Conservation (phyloP, 2,329 filamentous ascomycete genomes). For the Coniochaeta sp. region DNA sequence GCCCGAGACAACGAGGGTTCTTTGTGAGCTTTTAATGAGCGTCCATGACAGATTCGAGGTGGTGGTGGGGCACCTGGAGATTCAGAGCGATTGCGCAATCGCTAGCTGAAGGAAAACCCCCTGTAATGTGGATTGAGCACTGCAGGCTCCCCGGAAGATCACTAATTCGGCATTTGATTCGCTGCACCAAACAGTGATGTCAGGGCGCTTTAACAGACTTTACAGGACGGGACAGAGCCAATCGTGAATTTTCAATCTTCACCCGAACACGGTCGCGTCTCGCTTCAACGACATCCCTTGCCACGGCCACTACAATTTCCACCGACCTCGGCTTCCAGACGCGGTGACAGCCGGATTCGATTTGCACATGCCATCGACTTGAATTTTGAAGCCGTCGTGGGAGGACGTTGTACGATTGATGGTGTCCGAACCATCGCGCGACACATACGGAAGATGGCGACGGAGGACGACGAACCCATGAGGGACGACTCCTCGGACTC, state of each 20-base stretch:
- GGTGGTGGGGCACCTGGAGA: neutral
- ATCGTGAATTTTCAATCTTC: neutral
- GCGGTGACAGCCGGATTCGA: neutral
- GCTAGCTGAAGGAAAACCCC: neutral
- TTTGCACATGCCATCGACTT: neutral
- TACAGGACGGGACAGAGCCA: neutral
- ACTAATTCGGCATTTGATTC: neutral
- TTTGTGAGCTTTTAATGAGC: neutral
- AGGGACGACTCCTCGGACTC: conserved; percentile 26
- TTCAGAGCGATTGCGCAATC: neutral
- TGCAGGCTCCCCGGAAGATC: neutral
- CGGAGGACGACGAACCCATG: conserved; percentile 14
- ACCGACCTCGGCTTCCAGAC: too few species aligned
- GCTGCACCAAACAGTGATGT: neutral
- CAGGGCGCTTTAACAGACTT: neutral
- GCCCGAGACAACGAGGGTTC: neutral
- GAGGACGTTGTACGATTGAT: neutral
- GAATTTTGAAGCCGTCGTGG: neutral
- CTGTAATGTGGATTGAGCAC: neutral
- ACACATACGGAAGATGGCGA: conserved; percentile 11
- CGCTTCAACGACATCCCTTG: neutral
- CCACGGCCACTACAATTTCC: neutral
- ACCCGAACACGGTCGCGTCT: neutral
- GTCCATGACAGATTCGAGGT: neutral
- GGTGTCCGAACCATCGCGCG: neutral